A percentile compares a stretch with the other conserved stretches of the same genome.
Evolutionary conservation across 2,329 filamentous ascomycete genomes (phyloP).

Genomic region (Fusarium gaditjirri): DNA sequence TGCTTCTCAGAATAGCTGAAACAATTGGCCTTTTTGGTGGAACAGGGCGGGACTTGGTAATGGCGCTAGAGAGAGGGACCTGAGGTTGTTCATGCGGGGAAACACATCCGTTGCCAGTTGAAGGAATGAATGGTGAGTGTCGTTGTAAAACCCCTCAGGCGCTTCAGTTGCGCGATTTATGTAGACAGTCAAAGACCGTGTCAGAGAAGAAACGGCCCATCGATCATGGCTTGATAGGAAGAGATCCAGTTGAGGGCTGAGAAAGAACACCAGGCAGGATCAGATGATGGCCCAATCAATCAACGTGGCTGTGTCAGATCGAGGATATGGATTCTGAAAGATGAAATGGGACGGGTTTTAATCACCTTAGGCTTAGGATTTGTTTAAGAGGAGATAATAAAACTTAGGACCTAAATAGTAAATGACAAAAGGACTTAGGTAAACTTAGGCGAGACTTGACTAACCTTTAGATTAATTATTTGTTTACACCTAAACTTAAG

Average conservation of each 20-base stretch:
- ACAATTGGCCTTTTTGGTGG: not conserved
- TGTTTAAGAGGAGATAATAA: too few species aligned
- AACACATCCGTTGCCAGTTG: not conserved
- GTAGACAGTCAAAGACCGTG: not conserved
- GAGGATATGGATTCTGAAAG: too few species aligned
- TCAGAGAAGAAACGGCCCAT: not conserved
- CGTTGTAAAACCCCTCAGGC: not conserved
- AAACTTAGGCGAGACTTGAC: too few species aligned
- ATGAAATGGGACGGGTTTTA: too few species aligned
- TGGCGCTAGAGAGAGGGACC: not conserved
- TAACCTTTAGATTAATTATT: too few species aligned
- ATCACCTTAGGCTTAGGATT: too few species aligned
- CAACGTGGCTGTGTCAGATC: not conserved
- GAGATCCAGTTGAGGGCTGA: not conserved
- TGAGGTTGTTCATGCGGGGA: not conserved
- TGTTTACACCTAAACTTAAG: too few species aligned
- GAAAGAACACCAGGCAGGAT: not conserved
- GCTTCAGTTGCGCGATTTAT: not conserved
- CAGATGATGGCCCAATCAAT: not conserved
- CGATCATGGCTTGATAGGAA: not conserved
- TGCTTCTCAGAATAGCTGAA: not conserved
- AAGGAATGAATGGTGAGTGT: rapidly evolving
- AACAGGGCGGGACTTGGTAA: not conserved
- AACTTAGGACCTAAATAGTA: too few species aligned
- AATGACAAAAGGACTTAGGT: too few species aligned